Evolutionary conservation across 1,284 basidiomycete species (phyloP).

Genomic region (Gymnopus androsaceus): DNA sequence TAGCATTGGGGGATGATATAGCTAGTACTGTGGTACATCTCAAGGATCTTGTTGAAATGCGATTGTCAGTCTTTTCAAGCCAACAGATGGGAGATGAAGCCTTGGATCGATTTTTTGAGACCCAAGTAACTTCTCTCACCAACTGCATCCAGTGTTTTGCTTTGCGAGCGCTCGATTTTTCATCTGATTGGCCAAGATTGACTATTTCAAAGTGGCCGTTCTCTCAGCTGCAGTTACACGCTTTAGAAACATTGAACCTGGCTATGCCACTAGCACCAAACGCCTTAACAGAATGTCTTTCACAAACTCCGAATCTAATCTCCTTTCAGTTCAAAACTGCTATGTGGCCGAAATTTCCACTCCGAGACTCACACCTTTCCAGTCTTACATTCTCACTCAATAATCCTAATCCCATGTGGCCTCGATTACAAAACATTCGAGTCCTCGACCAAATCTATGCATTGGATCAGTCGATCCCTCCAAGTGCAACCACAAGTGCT

Average conservation of each 20-base stretch:
- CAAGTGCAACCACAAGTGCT: background rate
- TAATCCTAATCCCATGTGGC: background rate
- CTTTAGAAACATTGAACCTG: background rate
- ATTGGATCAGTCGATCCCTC: too few species aligned
- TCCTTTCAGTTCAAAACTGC: background rate
- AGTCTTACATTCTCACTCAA: background rate
- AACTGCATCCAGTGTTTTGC: background rate
- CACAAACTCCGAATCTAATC: background rate
- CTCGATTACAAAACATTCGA: background rate
- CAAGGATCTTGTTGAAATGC: constrained; percentile 48
- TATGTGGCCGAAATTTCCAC: background rate
- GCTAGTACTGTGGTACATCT: constrained; percentile 34
- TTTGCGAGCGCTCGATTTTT: background rate
- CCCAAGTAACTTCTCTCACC: background rate
- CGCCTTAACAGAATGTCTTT: background rate
- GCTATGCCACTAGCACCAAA: background rate
- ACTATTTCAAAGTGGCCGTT: background rate
- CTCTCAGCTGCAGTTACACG: background rate
- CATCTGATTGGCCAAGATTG: background rate
- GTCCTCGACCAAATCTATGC: background rate
- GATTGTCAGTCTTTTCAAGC: constrained; percentile 35
- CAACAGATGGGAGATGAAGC: background rate
- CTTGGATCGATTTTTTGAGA: background rate
- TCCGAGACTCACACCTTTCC: background rate
- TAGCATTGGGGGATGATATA: background rate